Evolutionary conservation across 805 yeast species (phyloP), one percentile per base, ranked within the genome.

Genomic region (Schwanniomyces pseudopolymorphus): DNA sequence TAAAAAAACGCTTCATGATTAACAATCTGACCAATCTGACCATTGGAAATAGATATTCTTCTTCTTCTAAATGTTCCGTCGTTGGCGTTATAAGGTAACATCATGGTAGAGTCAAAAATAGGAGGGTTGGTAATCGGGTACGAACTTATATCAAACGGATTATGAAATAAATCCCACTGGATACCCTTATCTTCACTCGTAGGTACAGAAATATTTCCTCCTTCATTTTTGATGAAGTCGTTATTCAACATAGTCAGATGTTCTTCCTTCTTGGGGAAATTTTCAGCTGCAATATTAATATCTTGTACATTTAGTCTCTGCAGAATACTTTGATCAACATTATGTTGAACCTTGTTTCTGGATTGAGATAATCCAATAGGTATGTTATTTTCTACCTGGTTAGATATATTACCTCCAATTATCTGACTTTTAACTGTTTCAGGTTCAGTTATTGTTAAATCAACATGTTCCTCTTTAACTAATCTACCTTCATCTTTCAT

Each of bases 11-110:
- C 39, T 49, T 71, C 77, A 53, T 73, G 77, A 54, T 63, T 71
- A 38, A 80, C 76, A 28, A 87, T 78, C 58, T 87, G 95, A 40
- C 90, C 87, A 53, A 87, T 87, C 59, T 87, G 95, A 57, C 95
- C 95, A 65, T 87, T 87, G 9, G 92, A 85, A 43, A 87, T 87
- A 38, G 94, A 86, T 2, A 87, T 83, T 59, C 95, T 76, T 60
- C 94, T 72, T 59, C 85, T 70, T 39, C 77, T 58, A 17, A 70
- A 60, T 5, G 58, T 55, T 1, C 65, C 63, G n/a, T 68, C 68
- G 33, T 58, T 70, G 33, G 63, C 53, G 20, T 53, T 43, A 46
- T 57, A 62, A 17, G 72, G 70, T 22, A 70, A 48, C 53, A 64
- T 58, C 67, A 70, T 68, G 22, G 74, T 65, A 4, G 74, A 65